Evolutionary conservation across 2,329 filamentous ascomycete species (phyloP).

Genomic region (Pochonia chlamydosporia): DNA sequence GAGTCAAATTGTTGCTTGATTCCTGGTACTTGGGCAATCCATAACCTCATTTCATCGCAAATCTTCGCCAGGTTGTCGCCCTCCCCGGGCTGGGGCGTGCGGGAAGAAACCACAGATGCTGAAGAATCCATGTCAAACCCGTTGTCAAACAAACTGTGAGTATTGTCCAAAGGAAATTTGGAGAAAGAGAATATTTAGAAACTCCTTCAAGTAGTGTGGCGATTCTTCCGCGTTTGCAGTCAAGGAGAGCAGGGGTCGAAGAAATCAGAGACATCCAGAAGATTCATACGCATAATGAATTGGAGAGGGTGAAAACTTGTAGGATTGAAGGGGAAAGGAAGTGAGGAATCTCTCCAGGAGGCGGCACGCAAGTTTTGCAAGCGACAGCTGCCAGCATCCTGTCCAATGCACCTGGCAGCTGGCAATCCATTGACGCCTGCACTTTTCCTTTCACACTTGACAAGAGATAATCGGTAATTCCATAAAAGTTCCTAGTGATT

Average conservation of each 20-base stretch:
- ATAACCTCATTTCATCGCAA: conserved; percentile 6
- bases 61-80: conserved; percentile 1
- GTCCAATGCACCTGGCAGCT: neutral
- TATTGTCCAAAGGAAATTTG: neutral
- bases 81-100: neutral
- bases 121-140: neutral
- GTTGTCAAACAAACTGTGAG: neutral
- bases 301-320: too few species aligned
- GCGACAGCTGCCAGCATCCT: neutral
- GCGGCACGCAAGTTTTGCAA: too few species aligned
- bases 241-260: too few species aligned
- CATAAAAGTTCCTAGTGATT: too few species aligned
- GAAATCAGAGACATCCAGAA: too few species aligned
- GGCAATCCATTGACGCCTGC: neutral
- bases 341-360: neutral
- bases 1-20: too few species aligned
- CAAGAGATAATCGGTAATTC: too few species aligned
- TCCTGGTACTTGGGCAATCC: neutral
- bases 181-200: too few species aligned
- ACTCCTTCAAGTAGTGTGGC: too few species aligned
- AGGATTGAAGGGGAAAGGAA: neutral
- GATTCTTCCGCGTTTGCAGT: too few species aligned
- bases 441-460: neutral
- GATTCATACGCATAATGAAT: too few species aligned
- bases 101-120: neutral